Percentiles rank a stretch among this genome's conserved stretches.
phyloP scores from a whole-genome alignment of 2,329 filamentous ascomycete genomes.

The Exophiala aquamarina region DNA sequence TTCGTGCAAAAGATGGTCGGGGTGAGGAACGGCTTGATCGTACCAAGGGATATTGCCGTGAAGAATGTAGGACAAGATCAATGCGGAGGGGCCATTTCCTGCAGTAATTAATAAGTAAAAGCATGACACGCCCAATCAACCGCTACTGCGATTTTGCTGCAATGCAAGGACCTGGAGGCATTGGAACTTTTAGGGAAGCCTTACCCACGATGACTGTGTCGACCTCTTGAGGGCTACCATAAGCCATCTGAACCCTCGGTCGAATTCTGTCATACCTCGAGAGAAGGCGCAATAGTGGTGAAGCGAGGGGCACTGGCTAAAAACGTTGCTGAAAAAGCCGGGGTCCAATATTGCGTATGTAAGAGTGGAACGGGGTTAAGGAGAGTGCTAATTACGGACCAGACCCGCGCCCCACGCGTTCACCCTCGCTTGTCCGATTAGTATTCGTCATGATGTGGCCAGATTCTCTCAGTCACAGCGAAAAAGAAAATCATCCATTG shows the following conservation, averaged over 20 bases:
- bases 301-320: background rate
- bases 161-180: background rate
- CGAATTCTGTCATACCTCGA: conserved; percentile 19
- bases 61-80: conserved; percentile 63
- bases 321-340: background rate
- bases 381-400: no score
- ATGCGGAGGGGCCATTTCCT: conserved; percentile 63
- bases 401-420: no score
- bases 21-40: conserved; percentile 50
- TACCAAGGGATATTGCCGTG: conserved; percentile 62
- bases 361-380: no score
- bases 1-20: conserved; percentile 56
- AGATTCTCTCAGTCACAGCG: no score
- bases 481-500: no score
- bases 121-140: background rate
- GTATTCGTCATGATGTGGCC: no score
- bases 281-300: conserved; percentile 2
- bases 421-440: no score
- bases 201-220: conserved; percentile 35
- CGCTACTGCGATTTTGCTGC: background rate
- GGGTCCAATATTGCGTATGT: no score
- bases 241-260: conserved; percentile 24
- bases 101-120: conserved; percentile 5
- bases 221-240: conserved; percentile 24
- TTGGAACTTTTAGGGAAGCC: conserved; percentile 6